Conservation (phyloP, 1,284 basidiomycete species). For the Leccinum cinnamomeum region DNA sequence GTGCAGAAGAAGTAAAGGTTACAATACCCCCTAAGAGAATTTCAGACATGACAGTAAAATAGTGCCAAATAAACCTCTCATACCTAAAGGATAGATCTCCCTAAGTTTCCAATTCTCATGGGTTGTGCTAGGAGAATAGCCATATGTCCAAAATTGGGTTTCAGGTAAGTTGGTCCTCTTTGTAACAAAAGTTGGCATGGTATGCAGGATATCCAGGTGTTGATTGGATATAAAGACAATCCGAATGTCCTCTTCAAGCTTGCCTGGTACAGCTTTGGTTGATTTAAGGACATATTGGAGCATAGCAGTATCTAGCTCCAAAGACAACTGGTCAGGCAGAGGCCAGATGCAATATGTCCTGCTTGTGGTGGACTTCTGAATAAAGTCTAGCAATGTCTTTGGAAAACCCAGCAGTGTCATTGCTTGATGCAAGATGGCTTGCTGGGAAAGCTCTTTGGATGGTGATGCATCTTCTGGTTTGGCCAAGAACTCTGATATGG, state of each 20-base stretch:
- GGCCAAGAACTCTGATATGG: slow-evolving; percentile 10
- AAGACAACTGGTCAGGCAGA: slow-evolving; percentile 18
- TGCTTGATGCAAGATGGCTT: slow-evolving; percentile 22
- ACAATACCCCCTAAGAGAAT: slow-evolving; percentile 57
- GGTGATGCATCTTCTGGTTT: slow-evolving; percentile 1
- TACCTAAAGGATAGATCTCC: slow-evolving; percentile 67
- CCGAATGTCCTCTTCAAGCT: slow-evolving; percentile 42
- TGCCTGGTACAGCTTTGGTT: slow-evolving; percentile 40
- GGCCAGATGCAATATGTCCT: slow-evolving; percentile 44
- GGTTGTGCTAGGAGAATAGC: slow-evolving; percentile 52
- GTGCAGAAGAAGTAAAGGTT: slow-evolving; percentile 62
- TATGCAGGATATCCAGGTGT: slow-evolving; percentile 47
- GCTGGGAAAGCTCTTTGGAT: slow-evolving; percentile 4
- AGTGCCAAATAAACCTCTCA: slow-evolving; percentile 14
- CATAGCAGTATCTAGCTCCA: slow-evolving; percentile 45
- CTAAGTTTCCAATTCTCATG: slow-evolving; percentile 55
- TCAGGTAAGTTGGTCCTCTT: slow-evolving; percentile 44
- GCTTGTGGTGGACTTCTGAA: slow-evolving; percentile 18
- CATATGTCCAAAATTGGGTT: slow-evolving; percentile 64
- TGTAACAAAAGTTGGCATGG: slow-evolving; percentile 47
- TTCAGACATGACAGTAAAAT: slow-evolving; percentile 13
- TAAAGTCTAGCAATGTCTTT: slow-evolving; percentile 27
- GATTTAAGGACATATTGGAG: slow-evolving; percentile 47
- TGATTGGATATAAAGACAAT: slow-evolving; percentile 67
- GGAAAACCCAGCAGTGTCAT: slow-evolving; percentile 32